Evolutionary conservation across 352 stramenopile species (phyloP).

Genomic region (Lagenidium giganteum): DNA sequence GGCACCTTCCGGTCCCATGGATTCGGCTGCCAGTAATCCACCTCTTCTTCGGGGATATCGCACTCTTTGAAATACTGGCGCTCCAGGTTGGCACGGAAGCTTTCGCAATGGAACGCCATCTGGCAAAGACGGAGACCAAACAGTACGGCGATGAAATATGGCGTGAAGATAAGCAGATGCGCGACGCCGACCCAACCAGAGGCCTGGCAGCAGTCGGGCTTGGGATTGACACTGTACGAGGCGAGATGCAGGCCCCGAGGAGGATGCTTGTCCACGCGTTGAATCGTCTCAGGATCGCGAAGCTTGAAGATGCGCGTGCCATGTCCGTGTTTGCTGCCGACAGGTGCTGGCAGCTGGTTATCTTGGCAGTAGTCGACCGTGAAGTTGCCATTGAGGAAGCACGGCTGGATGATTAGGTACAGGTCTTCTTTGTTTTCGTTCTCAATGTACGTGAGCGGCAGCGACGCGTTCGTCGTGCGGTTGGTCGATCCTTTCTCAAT

Average conservation of each 20-base stretch:
- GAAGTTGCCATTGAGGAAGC: slow-evolving; percentile 25
- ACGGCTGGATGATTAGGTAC: slow-evolving; percentile 61
- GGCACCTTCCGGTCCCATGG: slow-evolving; percentile 69
- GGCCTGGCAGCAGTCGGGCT: slow-evolving; percentile 41
- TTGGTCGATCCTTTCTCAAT: slow-evolving; percentile 26
- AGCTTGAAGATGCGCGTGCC: slow-evolving; percentile 57
- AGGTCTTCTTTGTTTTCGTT: slow-evolving; percentile 44
- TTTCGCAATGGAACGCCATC: slow-evolving; percentile 50
- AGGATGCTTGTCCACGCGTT: too few species aligned
- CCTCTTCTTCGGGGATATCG: slow-evolving; percentile 47
- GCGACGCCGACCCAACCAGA: slow-evolving; percentile 38
- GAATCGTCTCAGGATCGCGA: slow-evolving; percentile 9
- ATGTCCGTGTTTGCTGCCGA: slow-evolving; percentile 37
- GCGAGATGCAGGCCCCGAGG: neutral
- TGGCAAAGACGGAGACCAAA: slow-evolving; percentile 62
- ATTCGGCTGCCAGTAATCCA: slow-evolving; percentile 68
- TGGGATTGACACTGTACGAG: slow-evolving; percentile 59
- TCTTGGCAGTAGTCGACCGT: slow-evolving; percentile 31
- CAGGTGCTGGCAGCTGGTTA: slow-evolving; percentile 25
- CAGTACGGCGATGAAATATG: slow-evolving; percentile 41
- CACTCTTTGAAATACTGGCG: slow-evolving; percentile 52
- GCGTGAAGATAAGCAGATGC: slow-evolving; percentile 56
- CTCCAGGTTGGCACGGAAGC: slow-evolving; percentile 53
- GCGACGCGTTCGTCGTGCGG: slow-evolving; percentile 40
- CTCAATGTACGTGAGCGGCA: slow-evolving; percentile 39